These are phyloP conservation scores for Citrus medica DNA, from an alignment of 345 rosid species.

Conservation along the genomic window DNA sequence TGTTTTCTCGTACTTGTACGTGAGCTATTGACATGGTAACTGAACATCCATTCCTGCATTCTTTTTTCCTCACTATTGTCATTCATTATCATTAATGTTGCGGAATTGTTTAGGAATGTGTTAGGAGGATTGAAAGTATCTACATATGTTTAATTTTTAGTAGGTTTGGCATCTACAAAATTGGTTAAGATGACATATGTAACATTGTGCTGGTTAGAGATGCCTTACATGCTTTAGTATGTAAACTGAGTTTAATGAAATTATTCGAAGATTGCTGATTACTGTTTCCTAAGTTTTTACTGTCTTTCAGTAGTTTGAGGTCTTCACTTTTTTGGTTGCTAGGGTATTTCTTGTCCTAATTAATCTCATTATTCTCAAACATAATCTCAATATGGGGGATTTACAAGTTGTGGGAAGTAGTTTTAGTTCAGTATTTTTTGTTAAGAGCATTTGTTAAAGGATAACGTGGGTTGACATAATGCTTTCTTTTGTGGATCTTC, in stretches of 20 bases:
- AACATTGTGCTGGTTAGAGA: background rate
- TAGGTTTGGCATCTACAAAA: background rate
- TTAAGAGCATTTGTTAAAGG: background rate
- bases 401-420: background rate
- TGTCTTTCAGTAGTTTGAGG: background rate
- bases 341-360: background rate
- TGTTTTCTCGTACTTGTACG: background rate
- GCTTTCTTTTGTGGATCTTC: constrained; percentile 20
- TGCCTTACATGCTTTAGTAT: background rate
- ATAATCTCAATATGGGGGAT: background rate
- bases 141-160: background rate
- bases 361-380: background rate
- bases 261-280: background rate
- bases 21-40: background rate
- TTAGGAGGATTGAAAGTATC: background rate
- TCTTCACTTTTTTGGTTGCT: background rate
- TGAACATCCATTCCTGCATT: background rate
- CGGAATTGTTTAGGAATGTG: background rate
- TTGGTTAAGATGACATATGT: background rate
- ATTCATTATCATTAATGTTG: background rate
- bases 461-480: background rate
- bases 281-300: background rate
- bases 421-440: background rate
- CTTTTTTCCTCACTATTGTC: background rate
- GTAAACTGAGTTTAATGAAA: background rate